Evolutionary conservation across 2,329 filamentous ascomycete genomes (phyloP), one percentile per base, ranked within the genome.

Genomic region (Phialocephala subalpina): DNA sequence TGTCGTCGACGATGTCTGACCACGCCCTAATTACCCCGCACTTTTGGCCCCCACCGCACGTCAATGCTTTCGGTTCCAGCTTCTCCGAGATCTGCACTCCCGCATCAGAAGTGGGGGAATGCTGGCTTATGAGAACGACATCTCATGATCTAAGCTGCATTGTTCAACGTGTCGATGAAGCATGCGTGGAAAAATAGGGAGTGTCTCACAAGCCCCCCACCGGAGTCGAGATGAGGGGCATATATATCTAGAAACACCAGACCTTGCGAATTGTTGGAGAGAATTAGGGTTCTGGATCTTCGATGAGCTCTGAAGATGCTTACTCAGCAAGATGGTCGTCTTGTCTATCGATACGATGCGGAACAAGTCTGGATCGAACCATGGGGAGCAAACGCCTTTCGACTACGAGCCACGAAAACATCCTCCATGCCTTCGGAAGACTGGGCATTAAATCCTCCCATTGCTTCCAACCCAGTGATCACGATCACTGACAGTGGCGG

Each of bases 351-450:
- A 42, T 80, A 64, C 60, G 82, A 85, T 72, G 80, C 80, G n/a
- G 82, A 84, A 68, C 73, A 77, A 27, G 75, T 84, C 63, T 80
- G 81, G 77, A 77, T 86, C 60, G 81, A 85, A 59, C 74, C 82
- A 40, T 85, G 83, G 83, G 83, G 82, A 18, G 67, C 74, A 12
- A 80, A 84, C 66, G 82, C 83, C 0, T 70, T 85, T 6, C 81
- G 83, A 38, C 73, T 85, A 6, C 80, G 83, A 25, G 79, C 82
- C 1, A 84, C 82, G 18, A 82, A 82, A 66, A 73, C 64, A 57
- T 58, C 1, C 58, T 49, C n/a, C 20, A 77, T 82, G 73, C 64
- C 20, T 75, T 81, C 71, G 77, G 77, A 81, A 63, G 71, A 80
- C 62, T 82, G 81, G 80, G 81, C 81, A 1, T 73, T 83, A 11